These are phyloP conservation scores for Candida peoriensis DNA, from an alignment of 805 yeast species.

Conservation along the genomic window DNA sequence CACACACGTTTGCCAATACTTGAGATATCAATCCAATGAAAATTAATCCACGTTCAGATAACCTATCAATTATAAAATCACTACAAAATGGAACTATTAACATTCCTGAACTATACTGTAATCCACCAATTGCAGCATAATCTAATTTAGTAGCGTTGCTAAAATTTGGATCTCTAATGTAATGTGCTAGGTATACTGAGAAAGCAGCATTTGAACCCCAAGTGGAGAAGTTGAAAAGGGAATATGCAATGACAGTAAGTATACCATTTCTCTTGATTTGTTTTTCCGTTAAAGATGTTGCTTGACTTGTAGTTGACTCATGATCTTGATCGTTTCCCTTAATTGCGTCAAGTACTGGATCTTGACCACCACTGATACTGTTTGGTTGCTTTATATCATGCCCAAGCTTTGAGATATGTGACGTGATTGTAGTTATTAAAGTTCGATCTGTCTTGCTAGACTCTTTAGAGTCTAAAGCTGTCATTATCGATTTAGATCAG, in stretches of 20 bases:
- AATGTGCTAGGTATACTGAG: conserved; percentile 57
- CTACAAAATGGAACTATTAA: conserved; percentile 45
- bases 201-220: conserved; percentile 31
- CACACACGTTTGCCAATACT: conserved; percentile 51
- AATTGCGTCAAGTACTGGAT: too few relatives aligned
- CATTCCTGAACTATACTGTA: conserved; percentile 53
- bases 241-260: conserved; percentile 15
- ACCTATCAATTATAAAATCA: conserved; percentile 17
- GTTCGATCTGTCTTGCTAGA: too few relatives aligned
- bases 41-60: conserved; percentile 41
- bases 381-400: too few relatives aligned
- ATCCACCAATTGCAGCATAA: conserved; percentile 64
- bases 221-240: conserved; percentile 18
- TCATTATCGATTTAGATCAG: too few relatives aligned
- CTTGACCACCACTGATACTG: too few relatives aligned
- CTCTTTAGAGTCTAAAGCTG: too few relatives aligned
- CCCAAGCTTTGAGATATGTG: too few relatives aligned
- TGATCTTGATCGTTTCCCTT: too few relatives aligned
- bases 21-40: conserved; percentile 45
- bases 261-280: conserved; percentile 22
- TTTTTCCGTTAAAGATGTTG: too few relatives aligned
- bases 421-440: too few relatives aligned
- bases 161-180: conserved; percentile 43
- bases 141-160: conserved; percentile 50
- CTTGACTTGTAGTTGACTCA: too few relatives aligned